These are phyloP conservation scores for Neonectria sp. DNA, from an alignment of 2,329 filamentous ascomycete species.

Conservation along the genomic window DNA sequence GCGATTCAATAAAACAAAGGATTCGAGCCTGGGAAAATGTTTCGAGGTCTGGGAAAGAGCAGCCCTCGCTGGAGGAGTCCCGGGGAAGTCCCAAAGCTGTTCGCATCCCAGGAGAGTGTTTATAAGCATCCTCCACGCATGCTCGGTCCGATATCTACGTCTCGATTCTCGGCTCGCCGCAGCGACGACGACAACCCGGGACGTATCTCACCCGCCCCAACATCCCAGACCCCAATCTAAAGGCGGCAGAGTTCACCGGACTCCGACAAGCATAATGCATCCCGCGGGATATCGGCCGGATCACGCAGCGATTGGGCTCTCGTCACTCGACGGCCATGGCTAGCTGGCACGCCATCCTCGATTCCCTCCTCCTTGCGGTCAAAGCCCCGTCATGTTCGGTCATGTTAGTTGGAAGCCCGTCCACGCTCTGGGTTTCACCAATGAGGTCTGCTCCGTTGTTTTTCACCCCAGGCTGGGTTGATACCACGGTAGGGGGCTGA, in stretches of 20 bases:
- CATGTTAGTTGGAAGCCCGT: constrained; percentile 25
- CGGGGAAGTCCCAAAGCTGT: not conserved
- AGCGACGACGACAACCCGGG: not conserved
- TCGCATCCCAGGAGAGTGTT: not conserved
- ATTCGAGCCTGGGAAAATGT: not conserved
- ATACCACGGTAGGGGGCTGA: not conserved
- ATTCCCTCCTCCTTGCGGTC: constrained; percentile 23
- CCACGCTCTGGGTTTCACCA: constrained; percentile 17
- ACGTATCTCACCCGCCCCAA: not conserved
- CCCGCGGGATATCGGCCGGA: constrained; percentile 40
- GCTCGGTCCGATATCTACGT: not conserved
- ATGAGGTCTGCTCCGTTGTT: constrained; percentile 10
- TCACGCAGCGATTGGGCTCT: constrained; percentile 40
- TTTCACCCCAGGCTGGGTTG: not conserved
- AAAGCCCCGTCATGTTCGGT: constrained; percentile 28
- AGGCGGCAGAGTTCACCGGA: not conserved
- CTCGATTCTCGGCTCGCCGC: not conserved
- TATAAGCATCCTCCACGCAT: not conserved
- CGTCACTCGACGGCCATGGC: not conserved
- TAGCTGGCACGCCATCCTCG: constrained; percentile 42
- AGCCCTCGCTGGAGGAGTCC: not conserved
- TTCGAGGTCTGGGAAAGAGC: not conserved
- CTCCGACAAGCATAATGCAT: constrained; percentile 20
- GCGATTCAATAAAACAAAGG: not conserved
- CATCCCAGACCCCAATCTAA: not conserved